Percentiles rank a stretch among this genome's conserved stretches.
Conservation (phyloP, 192 early-diverging fungal genomes). For the Backusella psychrophila region DNA sequence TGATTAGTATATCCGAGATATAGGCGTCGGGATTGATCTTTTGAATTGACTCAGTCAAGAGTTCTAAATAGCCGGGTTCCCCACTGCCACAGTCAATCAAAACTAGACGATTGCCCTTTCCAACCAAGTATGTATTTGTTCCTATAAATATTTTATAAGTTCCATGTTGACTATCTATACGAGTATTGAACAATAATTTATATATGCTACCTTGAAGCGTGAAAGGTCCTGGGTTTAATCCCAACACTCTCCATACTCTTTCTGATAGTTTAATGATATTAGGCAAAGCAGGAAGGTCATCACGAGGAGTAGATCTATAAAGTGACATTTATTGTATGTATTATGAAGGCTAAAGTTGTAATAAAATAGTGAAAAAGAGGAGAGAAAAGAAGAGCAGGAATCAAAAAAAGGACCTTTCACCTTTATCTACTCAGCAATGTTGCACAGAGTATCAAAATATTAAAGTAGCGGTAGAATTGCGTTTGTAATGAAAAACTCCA, state of each 20-base stretch:
- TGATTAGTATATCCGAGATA: constrained; percentile 71
- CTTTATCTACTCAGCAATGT: background rate
- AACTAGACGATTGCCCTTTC: constrained; percentile 61
- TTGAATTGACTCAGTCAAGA: constrained; percentile 55
- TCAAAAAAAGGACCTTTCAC: background rate
- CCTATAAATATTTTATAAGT: constrained; percentile 29
- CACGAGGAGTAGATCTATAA: background rate
- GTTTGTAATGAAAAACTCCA: background rate
- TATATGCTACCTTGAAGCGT: constrained; percentile 63
- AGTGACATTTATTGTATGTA: background rate
- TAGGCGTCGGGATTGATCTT: constrained; percentile 38
- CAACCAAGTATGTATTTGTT: constrained; percentile 90
- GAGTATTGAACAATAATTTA: background rate
- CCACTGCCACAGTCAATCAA: constrained; percentile 83
- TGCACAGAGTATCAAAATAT: background rate
- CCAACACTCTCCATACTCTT: constrained; percentile 67
- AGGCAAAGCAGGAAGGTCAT: constrained; percentile 46
- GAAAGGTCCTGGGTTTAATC: constrained; percentile 76
- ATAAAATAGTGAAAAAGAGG: background rate
- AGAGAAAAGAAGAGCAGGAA: background rate
- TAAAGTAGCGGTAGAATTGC: background rate
- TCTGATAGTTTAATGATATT: constrained; percentile 52
- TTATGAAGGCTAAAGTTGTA: too few species aligned
- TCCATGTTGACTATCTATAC: background rate
- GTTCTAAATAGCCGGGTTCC: constrained; percentile 57